phyloP scores from a whole-genome alignment of 2,329 filamentous ascomycete species.

The Colletotrichum salicis region DNA sequence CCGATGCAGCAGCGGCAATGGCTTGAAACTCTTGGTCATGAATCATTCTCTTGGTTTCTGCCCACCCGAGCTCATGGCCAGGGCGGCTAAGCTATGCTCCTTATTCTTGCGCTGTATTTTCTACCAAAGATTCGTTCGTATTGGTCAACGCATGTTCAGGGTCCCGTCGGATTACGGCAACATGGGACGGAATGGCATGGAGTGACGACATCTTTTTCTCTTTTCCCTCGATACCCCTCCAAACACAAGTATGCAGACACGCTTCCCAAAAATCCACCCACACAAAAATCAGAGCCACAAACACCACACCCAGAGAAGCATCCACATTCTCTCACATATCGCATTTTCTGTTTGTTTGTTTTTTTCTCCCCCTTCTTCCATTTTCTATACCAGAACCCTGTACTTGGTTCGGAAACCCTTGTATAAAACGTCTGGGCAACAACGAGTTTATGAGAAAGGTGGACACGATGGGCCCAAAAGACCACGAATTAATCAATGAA shows the following conservation, averaged over 20 bases:
- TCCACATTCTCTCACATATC: slow-evolving; percentile 31
- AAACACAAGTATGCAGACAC: slow-evolving; percentile 16
- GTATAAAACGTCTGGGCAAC: slow-evolving; percentile 28
- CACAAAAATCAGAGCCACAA: slow-evolving; percentile 10
- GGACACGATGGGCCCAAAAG: slow-evolving; percentile 31
- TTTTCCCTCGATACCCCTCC: slow-evolving; percentile 27
- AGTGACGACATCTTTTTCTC: slow-evolving; percentile 33
- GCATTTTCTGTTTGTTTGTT: slow-evolving; percentile 1
- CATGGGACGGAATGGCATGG: slow-evolving; percentile 21
- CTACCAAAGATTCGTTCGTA: slow-evolving; percentile 6
- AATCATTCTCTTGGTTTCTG: slow-evolving; percentile 19
- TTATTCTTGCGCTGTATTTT: slow-evolving; percentile 1
- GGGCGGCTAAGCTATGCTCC: slow-evolving; percentile 4
- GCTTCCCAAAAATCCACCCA: slow-evolving; percentile 12
- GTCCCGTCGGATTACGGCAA: slow-evolving; percentile 31
- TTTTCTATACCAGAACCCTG: slow-evolving; percentile 27
- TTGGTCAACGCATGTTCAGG: slow-evolving; percentile 13
- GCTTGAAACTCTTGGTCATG: slow-evolving; percentile 42
- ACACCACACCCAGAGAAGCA: slow-evolving; percentile 8
- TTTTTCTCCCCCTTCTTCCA: background rate
- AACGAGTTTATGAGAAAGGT: slow-evolving; percentile 33
- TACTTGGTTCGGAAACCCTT: slow-evolving; percentile 18
- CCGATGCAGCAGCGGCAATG: slow-evolving; percentile 67
- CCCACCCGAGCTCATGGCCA: background rate
- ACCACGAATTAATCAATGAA: slow-evolving; percentile 35